These are phyloP conservation scores for Euptelea pleiosperma DNA, from an alignment of 164 flowering plant species.

Conservation along the genomic window DNA sequence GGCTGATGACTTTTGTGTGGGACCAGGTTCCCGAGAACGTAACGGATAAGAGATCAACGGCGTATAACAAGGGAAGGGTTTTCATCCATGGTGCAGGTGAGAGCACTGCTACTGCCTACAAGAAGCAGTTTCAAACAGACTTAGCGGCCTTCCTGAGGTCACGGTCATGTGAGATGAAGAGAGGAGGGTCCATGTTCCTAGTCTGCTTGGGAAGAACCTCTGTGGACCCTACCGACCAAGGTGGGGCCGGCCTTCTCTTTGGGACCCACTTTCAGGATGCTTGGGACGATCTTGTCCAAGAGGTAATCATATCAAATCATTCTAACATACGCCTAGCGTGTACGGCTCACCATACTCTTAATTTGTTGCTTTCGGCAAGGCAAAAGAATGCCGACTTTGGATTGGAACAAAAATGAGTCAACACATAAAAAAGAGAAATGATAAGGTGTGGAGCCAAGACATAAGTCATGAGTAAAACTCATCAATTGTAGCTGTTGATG, in stretches of 20 bases:
- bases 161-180: constrained; percentile 59
- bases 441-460: constrained; percentile 2
- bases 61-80: constrained; percentile 72
- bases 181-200: constrained; percentile 80
- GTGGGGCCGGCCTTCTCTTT: constrained; percentile 84
- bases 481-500: no score
- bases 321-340: no score
- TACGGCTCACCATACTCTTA: background rate
- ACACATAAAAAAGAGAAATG: background rate
- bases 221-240: constrained; percentile 75
- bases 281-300: constrained; percentile 73
- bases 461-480: no score
- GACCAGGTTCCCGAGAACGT: constrained; percentile 71
- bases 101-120: constrained; percentile 60
- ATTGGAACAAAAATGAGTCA: background rate
- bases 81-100: constrained; percentile 74
- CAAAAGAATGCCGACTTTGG: background rate
- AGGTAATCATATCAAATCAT: constrained; percentile 29
- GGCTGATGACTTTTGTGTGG: no score
- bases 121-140: constrained; percentile 64
- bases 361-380: background rate
- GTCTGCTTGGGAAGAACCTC: constrained; percentile 80
- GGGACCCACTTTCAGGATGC: constrained; percentile 93
- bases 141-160: constrained; percentile 51
- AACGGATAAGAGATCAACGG: constrained; percentile 54